phyloP scores from a whole-genome alignment of 2,329 filamentous ascomycete species.

The Colletotrichum australisinense region DNA sequence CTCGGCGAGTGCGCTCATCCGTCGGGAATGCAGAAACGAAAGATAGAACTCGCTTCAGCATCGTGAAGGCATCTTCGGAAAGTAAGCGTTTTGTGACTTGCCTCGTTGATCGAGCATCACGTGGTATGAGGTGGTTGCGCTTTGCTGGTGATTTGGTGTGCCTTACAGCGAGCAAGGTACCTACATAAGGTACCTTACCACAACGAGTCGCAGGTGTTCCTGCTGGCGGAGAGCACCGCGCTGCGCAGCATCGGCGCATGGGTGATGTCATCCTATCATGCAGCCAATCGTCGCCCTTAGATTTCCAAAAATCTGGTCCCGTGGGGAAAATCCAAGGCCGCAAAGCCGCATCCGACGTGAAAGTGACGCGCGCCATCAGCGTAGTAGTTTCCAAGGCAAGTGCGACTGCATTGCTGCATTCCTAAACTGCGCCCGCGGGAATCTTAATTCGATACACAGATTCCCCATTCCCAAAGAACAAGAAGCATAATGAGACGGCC shows the following conservation, averaged over 20 bases:
- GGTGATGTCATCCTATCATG: constrained; percentile 24
- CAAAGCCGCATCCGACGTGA: constrained; percentile 5
- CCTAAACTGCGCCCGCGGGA: neutral
- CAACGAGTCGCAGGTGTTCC: constrained; percentile 2
- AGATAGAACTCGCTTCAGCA: neutral
- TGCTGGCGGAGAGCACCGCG: neutral
- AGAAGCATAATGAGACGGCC: constrained; percentile 31
- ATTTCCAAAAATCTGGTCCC: constrained; percentile 16
- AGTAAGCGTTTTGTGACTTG: neutral
- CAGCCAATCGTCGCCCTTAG: constrained; percentile 14
- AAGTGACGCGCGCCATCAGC: constrained; percentile 6
- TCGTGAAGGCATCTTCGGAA: neutral
- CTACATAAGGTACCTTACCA: neutral
- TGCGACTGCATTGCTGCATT: neutral
- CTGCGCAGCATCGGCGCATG: neutral
- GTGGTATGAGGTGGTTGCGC: neutral
- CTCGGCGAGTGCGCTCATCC: constrained; percentile 15
- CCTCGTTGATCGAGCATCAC: neutral
- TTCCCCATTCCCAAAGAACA: neutral
- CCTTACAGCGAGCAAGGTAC: too few species aligned
- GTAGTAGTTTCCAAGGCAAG: neutral
- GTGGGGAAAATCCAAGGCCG: constrained; percentile 1
- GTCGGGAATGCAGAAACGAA: neutral
- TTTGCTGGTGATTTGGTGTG: neutral
- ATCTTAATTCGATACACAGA: neutral